Percentiles rank a stretch among this genome's conserved stretches.
These are phyloP conservation scores for Cladosporium sp. DNA, from an alignment of 2,329 filamentous ascomycete genomes.

Conservation along the genomic window DNA sequence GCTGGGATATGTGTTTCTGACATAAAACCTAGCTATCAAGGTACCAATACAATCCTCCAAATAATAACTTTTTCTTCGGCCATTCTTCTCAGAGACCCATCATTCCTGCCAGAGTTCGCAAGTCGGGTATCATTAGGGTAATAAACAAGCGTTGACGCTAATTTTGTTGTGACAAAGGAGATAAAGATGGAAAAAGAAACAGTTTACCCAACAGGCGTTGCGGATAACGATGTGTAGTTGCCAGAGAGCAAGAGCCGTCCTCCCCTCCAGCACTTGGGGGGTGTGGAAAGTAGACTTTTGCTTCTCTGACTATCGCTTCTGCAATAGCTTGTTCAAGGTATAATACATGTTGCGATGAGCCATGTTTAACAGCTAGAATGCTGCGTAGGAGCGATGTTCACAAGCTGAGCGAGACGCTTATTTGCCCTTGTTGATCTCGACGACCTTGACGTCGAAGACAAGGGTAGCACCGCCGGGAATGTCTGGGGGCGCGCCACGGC, in stretches of 20 bases:
- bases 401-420: conserved; percentile 15
- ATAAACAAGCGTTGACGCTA: conserved; percentile 4
- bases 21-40: no score
- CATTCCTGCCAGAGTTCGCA: conserved; percentile 23
- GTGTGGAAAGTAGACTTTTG: conserved; percentile 29
- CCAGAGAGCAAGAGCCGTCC: conserved; percentile 24
- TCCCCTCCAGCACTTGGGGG: conserved; percentile 34
- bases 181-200: conserved; percentile 10
- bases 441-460: conserved; percentile 69
- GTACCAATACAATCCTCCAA: background rate
- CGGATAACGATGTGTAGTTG: background rate
- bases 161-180: background rate
- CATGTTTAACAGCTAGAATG: background rate
- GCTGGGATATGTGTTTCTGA: no score
- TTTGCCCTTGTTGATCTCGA: conserved; percentile 42
- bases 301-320: background rate
- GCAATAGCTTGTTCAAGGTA: background rate
- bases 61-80: background rate
- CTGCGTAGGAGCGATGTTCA: background rate
- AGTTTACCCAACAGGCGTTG: conserved; percentile 10
- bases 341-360: conserved; percentile 11
- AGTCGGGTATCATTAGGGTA: conserved; percentile 23
- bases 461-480: conserved; percentile 90
- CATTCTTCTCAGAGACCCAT: conserved; percentile 16
- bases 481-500: conserved; percentile 64